Conservation (phyloP, 2,329 filamentous ascomycete species). For the Ceratocystis harringtonii region DNA sequence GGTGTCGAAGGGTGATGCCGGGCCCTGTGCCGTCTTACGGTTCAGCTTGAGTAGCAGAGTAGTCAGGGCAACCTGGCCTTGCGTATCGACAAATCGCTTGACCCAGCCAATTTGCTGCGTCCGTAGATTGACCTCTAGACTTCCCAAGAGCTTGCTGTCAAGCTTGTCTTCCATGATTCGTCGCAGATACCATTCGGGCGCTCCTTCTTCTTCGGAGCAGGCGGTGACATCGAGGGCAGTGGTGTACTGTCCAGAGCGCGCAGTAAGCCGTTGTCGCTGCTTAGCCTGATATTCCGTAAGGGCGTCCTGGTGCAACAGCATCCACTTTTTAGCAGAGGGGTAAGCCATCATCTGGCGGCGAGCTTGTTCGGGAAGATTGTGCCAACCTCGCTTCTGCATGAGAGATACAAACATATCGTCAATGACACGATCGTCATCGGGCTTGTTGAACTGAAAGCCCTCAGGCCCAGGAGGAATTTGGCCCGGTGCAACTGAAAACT, state of each 20-base stretch:
- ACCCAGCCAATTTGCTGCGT: constrained; percentile 98
- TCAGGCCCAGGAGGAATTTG: constrained; percentile 36
- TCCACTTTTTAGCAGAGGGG: constrained; percentile 92
- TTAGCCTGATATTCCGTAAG: constrained; percentile 89
- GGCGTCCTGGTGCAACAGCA: constrained; percentile 84
- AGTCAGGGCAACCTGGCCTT: constrained; percentile 89
- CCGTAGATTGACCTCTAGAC: constrained; percentile 81
- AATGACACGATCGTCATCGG: constrained; percentile 66
- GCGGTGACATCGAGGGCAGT: constrained; percentile 55
- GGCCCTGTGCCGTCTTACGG: constrained; percentile 62
- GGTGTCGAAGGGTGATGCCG: constrained; percentile 42
- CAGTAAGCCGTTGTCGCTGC: constrained; percentile 68
- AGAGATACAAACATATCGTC: constrained; percentile 83
- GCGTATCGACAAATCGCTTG: constrained; percentile 87
- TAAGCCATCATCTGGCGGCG: constrained; percentile 93
- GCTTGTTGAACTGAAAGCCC: constrained; percentile 50
- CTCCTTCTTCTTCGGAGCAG: constrained; percentile 83
- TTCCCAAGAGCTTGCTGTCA: constrained; percentile 78
- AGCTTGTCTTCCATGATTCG: constrained; percentile 94
- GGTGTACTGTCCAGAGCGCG: constrained; percentile 51
- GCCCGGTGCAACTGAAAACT: constrained; percentile 36
- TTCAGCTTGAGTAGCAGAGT: constrained; percentile 91
- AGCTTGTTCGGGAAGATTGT: constrained; percentile 89
- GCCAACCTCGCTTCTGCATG: constrained; percentile 97
- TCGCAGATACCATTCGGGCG: constrained; percentile 94